phyloP scores from a whole-genome alignment of 768 basidiomycete genomes.

The Neoboletus magnificus region DNA sequence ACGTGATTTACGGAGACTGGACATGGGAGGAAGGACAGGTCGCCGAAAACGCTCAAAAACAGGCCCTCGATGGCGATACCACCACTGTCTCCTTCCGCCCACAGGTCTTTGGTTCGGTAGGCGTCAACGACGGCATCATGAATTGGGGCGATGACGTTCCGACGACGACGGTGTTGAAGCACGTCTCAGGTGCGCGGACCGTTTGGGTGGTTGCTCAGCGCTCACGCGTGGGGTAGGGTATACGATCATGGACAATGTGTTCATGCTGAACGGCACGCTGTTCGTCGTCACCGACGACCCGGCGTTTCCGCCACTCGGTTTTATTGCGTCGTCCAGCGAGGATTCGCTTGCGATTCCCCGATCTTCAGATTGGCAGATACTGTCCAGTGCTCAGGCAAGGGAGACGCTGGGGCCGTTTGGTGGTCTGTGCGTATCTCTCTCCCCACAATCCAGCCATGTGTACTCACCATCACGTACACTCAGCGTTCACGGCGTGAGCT shows the following conservation, averaged over 20 bases:
- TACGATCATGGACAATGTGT: slow-evolving; percentile 80
- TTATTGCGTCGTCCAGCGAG: slow-evolving; percentile 43
- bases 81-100: slow-evolving; percentile 26
- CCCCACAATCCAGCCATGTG: neutral
- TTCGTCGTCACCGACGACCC: slow-evolving; percentile 72
- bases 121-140: slow-evolving; percentile 51
- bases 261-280: slow-evolving; percentile 66
- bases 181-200: slow-evolving; percentile 56
- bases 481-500: slow-evolving; percentile 67
- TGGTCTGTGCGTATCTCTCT: slow-evolving; percentile 43
- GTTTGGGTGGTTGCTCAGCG: neutral
- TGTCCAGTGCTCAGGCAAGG: slow-evolving; percentile 50
- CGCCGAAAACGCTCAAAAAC: slow-evolving; percentile 52
- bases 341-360: slow-evolving; percentile 39
- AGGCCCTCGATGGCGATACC: slow-evolving; percentile 35
- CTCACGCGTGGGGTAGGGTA: slow-evolving; percentile 51
- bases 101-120: slow-evolving; percentile 22
- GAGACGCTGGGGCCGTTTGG: slow-evolving; percentile 49
- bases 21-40: slow-evolving; percentile 59
- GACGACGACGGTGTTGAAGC: slow-evolving; percentile 52
- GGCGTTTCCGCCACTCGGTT: slow-evolving; percentile 52
- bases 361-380: slow-evolving; percentile 55
- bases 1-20: slow-evolving; percentile 68
- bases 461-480: neutral
- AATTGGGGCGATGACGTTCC: slow-evolving; percentile 59